Conservation (phyloP, 2,329 filamentous ascomycete species). For the Geoglossum cookeanum region DNA sequence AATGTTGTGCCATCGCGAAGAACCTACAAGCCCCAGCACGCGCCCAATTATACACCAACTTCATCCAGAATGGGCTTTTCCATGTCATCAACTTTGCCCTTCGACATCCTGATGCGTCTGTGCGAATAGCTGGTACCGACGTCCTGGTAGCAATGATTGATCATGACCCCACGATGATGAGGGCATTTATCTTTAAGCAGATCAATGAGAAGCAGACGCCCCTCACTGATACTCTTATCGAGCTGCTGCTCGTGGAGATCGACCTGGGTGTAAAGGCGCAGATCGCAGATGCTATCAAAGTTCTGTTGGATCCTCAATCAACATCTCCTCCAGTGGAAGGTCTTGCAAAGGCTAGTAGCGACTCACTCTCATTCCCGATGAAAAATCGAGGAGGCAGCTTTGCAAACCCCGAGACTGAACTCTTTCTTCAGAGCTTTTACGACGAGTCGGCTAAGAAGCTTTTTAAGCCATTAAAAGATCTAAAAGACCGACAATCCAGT, state of each 20-base stretch:
- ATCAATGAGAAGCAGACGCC: conserved; percentile 72
- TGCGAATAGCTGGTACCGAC: conserved; percentile 83
- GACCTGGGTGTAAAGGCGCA: conserved; percentile 92
- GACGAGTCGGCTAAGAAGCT: conserved; percentile 68
- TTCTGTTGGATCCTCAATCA: conserved; percentile 60
- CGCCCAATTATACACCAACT: conserved; percentile 71
- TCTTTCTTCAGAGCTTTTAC: conserved; percentile 78
- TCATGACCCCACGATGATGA: conserved; percentile 86
- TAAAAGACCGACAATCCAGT: conserved; percentile 39
- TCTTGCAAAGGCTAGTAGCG: conserved; percentile 40
- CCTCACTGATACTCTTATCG: conserved; percentile 80
- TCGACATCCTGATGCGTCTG: conserved; percentile 62
- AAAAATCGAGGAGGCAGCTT: conserved; percentile 36
- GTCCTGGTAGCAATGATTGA: conserved; percentile 89
- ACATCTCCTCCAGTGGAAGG: conserved; percentile 40
- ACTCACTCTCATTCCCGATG: conserved; percentile 38
- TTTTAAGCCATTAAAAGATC: conserved; percentile 67
- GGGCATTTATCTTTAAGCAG: conserved; percentile 79
- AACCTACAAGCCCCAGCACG: conserved; percentile 72
- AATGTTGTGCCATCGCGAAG: conserved; percentile 87
- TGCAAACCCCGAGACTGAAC: conserved; percentile 56
- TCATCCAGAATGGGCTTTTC: conserved; percentile 71
- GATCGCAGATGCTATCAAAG: conserved; percentile 85
- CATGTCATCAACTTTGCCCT: conserved; percentile 84
- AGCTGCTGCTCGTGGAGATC: conserved; percentile 74